Evolutionary conservation across 2,329 filamentous ascomycete genomes (phyloP).

Genomic region (Passalora sequoiae): DNA sequence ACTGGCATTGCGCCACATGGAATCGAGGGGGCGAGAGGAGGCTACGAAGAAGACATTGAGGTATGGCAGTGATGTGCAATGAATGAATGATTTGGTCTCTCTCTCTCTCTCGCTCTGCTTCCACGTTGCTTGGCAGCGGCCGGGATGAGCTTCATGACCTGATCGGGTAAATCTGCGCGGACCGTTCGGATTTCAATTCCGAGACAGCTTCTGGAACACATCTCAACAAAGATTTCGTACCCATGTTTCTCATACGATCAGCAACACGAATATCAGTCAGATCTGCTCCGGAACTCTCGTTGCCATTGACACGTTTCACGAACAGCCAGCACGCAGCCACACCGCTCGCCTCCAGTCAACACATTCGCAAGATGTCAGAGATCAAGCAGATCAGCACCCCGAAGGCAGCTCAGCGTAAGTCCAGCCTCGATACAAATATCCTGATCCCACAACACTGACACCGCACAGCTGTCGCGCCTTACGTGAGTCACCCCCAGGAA

Average conservation of each 20-base stretch:
- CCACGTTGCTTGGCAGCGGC: no score
- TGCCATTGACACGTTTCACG: background rate
- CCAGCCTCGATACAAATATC: background rate
- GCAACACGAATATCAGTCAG: background rate
- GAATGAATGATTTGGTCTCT: background rate
- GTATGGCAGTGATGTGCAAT: conserved; percentile 15
- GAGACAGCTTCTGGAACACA: conserved; percentile 1
- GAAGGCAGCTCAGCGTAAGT: conserved; percentile 42
- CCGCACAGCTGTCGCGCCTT: conserved; percentile 38
- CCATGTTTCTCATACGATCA: background rate
- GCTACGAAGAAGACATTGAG: conserved; percentile 20
- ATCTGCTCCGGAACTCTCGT: background rate
- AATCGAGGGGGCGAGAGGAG: conserved; percentile 19
- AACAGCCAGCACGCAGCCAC: no score
- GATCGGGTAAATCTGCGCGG: no score
- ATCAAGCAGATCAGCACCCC: conserved; percentile 42
- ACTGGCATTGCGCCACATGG: conserved; percentile 11
- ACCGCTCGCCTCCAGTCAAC: conserved; percentile 2
- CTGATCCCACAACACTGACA: background rate
- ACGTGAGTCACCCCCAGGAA: conserved; percentile 33
- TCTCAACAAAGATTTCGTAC: no score
- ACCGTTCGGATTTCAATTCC: background rate
- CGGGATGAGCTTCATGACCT: no score
- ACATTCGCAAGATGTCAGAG: conserved; percentile 36
- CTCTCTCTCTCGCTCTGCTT: background rate